A percentile compares a stretch with the other conserved stretches of the same genome.
phyloP scores from a whole-genome alignment of 1,139 yeast species.

The Candida dubliniensis region DNA sequence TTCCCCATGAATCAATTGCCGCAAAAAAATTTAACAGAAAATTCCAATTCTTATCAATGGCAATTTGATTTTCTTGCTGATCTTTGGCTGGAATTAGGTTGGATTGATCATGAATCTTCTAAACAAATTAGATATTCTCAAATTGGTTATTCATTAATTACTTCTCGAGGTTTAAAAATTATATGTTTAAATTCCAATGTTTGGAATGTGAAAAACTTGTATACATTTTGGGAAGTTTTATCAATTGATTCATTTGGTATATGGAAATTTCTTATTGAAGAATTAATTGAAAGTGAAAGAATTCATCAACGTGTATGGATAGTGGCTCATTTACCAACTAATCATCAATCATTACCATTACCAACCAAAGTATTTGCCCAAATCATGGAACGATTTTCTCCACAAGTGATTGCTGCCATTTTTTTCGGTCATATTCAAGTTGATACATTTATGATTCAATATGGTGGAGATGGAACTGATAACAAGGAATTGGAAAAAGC shows the following conservation, averaged over 20 bases:
- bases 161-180: conserved; percentile 29
- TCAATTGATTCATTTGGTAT: conserved; percentile 27
- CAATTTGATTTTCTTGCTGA: conserved; percentile 30
- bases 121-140: conserved; percentile 31
- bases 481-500: conserved; percentile 19
- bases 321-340: conserved; percentile 30
- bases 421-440: conserved; percentile 30
- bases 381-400: conserved; percentile 33
- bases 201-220: conserved; percentile 30
- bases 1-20: conserved; percentile 31
- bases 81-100: conserved; percentile 33
- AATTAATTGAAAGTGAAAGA: conserved; percentile 28
- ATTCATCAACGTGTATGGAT: conserved; percentile 35
- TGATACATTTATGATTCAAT: conserved; percentile 29
- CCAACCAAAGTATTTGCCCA: conserved; percentile 26
- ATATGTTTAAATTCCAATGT: conserved; percentile 33
- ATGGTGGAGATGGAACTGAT: conserved; percentile 21
- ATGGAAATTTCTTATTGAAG: conserved; percentile 31
- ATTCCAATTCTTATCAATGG: conserved; percentile 22
- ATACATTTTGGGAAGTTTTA: conserved; percentile 21
- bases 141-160: conserved; percentile 26
- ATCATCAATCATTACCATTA: conserved; percentile 24
- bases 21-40: conserved; percentile 14
- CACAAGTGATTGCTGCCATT: conserved; percentile 33
- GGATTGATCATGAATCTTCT: conserved; percentile 36